Evolutionary conservation across 1,139 yeast genomes (phyloP), one percentile per base, ranked within the genome.

Genomic region (Spathaspora sp.): DNA sequence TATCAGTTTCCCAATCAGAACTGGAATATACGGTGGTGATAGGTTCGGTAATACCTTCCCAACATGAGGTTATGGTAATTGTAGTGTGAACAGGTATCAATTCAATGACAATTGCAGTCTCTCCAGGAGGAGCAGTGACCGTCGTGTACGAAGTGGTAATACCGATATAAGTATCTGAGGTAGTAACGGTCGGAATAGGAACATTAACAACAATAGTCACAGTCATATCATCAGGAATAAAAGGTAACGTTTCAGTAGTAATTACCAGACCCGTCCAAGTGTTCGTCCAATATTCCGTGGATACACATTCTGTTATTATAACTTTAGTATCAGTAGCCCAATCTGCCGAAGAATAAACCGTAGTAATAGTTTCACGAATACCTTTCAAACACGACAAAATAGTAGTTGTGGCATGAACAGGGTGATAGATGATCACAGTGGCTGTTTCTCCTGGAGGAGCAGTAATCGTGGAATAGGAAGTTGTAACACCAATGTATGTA

Each of bases 151-250:
- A 34, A 34, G 24, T 41, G 11, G 38, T 18, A 23, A 39, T 27
- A 7, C 36, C 43, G 11, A 29, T n/a, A 15, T 41, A 37, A 4
- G 48, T 44, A 10, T 42, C 15, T 15, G 45, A 41, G 4, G 43
- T 27, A 3, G 57, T 48, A n/a, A 33, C 31, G 6, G 55, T 48
- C 16, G 51, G 51, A 25, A 39, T 45, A 17, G 64, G 62, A 18
- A 51, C 52, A 20, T 53, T 54, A 16, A 56, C 50, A 29, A 52
- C 44, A 2, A 56, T 56, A 18, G 56, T 47, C 39, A 43, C 49
- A 5, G 57, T 54, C 4, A 49, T 49, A 2, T 45, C 54, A 4
- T 20, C 23, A 20, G n/a, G n/a, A n/a, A n/a, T n/a, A n/a, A n/a
- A n/a, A n/a, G n/a, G n/a, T n/a, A n/a, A n/a, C n/a, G n/a, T n/a